A percentile compares a stretch with the other conserved stretches of the same genome.
Evolutionary conservation across 2,329 filamentous ascomycete species (phyloP).

Genomic region (Claviceps spartinae): DNA sequence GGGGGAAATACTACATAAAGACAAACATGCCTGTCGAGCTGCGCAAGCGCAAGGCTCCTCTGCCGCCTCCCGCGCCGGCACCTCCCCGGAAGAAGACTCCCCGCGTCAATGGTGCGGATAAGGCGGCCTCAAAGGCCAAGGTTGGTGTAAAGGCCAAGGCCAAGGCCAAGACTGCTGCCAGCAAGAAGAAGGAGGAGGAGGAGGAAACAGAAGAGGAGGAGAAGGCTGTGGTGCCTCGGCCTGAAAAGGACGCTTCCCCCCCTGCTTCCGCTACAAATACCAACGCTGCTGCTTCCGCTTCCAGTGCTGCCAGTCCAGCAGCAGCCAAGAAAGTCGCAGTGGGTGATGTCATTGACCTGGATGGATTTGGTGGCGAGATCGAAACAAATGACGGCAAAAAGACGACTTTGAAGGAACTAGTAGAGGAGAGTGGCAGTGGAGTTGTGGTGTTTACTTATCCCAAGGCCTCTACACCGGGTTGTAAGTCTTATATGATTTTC

Average conservation of each 20-base stretch:
- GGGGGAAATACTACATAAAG: neutral
- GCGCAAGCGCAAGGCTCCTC: slow-evolving; percentile 47
- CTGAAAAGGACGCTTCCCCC: slow-evolving; percentile 13
- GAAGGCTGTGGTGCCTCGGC: slow-evolving; percentile 8
- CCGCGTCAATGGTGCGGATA: neutral
- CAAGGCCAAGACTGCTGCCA: neutral
- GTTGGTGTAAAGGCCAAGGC: neutral
- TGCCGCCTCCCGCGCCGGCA: slow-evolving; percentile 30
- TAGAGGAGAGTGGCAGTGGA: slow-evolving; percentile 71
- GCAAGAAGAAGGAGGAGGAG: slow-evolving; percentile 7
- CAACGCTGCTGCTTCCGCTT: slow-evolving; percentile 6
- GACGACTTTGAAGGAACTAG: slow-evolving; percentile 65
- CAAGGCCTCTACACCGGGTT: slow-evolving; percentile 85
- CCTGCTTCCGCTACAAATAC: neutral
- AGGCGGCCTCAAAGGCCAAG: neutral
- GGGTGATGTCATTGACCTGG: slow-evolving; percentile 42
- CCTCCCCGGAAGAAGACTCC: slow-evolving; percentile 19
- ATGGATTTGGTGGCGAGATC: slow-evolving; percentile 55
- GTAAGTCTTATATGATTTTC: slow-evolving; percentile 41
- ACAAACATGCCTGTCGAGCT: slow-evolving; percentile 43
- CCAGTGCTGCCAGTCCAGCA: slow-evolving; percentile 6
- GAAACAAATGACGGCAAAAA: slow-evolving; percentile 74
- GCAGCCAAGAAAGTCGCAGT: slow-evolving; percentile 33
- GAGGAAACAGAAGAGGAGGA: slow-evolving; percentile 6
- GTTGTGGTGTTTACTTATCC: slow-evolving; percentile 94